These are phyloP conservation scores for Penicillium canescens DNA, from an alignment of 495 filamentous ascomycete species.

Conservation along the genomic window DNA sequence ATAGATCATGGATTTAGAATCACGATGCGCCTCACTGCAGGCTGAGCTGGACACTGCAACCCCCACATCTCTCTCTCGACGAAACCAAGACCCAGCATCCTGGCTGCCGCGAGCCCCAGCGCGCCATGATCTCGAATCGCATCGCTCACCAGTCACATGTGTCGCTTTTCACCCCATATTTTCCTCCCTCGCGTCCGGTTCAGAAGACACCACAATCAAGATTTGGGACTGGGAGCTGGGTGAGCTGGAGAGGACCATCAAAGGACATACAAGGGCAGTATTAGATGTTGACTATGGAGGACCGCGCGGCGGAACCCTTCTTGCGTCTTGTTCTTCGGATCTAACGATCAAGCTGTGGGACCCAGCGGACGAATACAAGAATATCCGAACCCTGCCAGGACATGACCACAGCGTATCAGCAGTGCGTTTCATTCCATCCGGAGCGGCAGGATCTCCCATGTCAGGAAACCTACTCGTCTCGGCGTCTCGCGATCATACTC, in stretches of 20 bases:
- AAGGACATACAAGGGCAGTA: constrained; percentile 90
- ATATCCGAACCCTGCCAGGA: constrained; percentile 87
- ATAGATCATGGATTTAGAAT: constrained; percentile 94
- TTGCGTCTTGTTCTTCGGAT: constrained; percentile 89
- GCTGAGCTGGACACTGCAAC: constrained; percentile 81
- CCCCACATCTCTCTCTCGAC: constrained; percentile 74
- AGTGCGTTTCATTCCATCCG: constrained; percentile 86
- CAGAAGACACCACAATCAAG: constrained; percentile 92
- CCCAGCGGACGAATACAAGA: constrained; percentile 90
- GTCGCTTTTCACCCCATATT: constrained; percentile 96
- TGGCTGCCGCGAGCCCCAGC: constrained; percentile 81
- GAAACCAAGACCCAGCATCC: constrained; percentile 79
- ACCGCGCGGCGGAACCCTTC: constrained; percentile 77
- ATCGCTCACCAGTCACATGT: constrained; percentile 78
- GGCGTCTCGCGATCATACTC: constrained; percentile 79
- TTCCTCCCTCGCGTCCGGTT: constrained; percentile 87
- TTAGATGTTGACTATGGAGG: constrained; percentile 91
- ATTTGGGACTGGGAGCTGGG: constrained; percentile 99
- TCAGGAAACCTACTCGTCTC: constrained; percentile 74
- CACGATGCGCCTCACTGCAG: constrained; percentile 68
- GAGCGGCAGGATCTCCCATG: constrained; percentile 51
- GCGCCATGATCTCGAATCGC: constrained; percentile 81
- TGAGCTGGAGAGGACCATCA: constrained; percentile 87
- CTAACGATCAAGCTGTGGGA: constrained; percentile 97
- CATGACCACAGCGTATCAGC: constrained; percentile 94